Evolutionary conservation across 202 grass and related monocot genomes (phyloP).

Genomic region (Saccharum hybrid): DNA sequence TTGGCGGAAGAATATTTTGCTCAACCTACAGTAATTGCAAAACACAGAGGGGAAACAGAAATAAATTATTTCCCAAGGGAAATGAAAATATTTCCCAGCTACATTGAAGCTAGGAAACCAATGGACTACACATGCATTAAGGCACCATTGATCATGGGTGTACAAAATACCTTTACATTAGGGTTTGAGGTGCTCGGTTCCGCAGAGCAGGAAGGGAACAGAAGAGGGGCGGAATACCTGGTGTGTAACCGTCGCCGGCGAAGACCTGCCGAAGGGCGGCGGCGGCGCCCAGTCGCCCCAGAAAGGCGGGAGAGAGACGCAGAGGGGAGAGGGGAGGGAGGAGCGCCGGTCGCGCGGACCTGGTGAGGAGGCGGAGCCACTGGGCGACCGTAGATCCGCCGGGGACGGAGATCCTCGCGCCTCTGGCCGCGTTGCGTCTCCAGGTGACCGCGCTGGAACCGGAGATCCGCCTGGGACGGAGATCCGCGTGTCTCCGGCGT

Average conservation of each 20-base stretch:
- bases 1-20: constrained; percentile 38
- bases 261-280: neutral
- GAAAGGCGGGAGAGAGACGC: neutral
- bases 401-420: too few relatives aligned
- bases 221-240: neutral
- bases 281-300: neutral
- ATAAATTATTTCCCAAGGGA: constrained; percentile 14
- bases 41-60: neutral
- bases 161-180: neutral
- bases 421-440: too few relatives aligned
- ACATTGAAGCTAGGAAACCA: constrained; percentile 25
- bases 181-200: neutral
- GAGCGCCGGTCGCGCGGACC: too few relatives aligned
- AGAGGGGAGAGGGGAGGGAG: neutral
- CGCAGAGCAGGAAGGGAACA: neutral
- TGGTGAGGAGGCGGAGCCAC: too few relatives aligned
- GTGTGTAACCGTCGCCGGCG: neutral
- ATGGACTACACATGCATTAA: too few relatives aligned
- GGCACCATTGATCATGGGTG: too few relatives aligned
- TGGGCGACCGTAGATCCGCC: too few relatives aligned
- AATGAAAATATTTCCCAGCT: constrained; percentile 1
- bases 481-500: too few relatives aligned
- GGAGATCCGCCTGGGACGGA: too few relatives aligned
- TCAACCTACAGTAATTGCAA: constrained; percentile 27
- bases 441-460: too few relatives aligned